Conservation (phyloP, 805 yeast genomes). For the Candida multigemmis region DNA sequence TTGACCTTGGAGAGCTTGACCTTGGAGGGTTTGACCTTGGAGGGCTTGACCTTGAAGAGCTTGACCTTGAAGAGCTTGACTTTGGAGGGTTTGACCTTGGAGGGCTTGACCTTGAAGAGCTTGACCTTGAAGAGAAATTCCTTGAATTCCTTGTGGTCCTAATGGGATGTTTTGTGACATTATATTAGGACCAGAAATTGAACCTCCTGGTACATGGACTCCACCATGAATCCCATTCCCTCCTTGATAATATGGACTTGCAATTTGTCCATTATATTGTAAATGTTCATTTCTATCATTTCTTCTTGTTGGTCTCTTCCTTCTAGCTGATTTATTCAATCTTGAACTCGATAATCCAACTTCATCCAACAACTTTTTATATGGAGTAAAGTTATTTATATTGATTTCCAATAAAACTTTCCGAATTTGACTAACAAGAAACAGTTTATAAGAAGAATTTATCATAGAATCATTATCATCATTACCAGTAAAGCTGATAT, state of each 20-base stretch:
- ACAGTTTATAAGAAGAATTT: conserved; percentile 36
- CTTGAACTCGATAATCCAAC: conserved; percentile 55
- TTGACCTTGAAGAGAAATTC: too few species aligned
- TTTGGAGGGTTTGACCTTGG: too few species aligned
- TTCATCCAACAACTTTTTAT: conserved; percentile 84
- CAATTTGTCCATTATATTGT: conserved; percentile 1
- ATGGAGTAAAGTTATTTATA: conserved; percentile 53
- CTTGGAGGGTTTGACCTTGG: too few species aligned
- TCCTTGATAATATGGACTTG: conserved; percentile 1
- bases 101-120: too few species aligned
- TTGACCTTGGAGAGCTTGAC: too few species aligned
- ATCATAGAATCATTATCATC: conserved; percentile 30
- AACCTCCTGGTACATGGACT: too few species aligned
- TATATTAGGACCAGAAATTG: too few species aligned
- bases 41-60: too few species aligned
- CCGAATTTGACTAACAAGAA: conserved; percentile 53
- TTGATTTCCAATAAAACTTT: conserved; percentile 52
- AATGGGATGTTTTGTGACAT: too few species aligned
- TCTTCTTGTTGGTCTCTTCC: conserved; percentile 12
- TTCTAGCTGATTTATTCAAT: conserved; percentile 15
- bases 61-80: too few species aligned
- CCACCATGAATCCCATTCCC: background rate
- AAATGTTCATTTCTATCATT: conserved; percentile 2
- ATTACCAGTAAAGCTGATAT: conserved; percentile 7
- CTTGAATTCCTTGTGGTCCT: too few species aligned